Evolutionary conservation across 78 protist species (phyloP).

Genomic region (Cavenderia fasciculata): DNA sequence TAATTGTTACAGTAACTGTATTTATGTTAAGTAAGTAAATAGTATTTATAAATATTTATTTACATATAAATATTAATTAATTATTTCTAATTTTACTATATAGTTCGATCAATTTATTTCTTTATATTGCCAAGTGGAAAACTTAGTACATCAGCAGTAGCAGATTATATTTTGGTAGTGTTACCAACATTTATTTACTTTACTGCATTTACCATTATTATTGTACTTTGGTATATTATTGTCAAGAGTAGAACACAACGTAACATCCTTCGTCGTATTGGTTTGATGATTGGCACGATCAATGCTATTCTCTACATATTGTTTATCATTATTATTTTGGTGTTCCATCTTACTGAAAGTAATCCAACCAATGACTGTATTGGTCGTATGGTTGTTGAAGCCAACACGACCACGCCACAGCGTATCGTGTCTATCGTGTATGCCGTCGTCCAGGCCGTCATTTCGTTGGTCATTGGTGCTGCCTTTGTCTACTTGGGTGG

Average conservation of each 20-base stretch:
- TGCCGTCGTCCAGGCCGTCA: slow-evolving; percentile 45
- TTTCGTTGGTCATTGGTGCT: slow-evolving; percentile 30
- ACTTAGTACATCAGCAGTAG: slow-evolving; percentile 1
- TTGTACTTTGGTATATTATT: slow-evolving; percentile 36
- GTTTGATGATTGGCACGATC: neutral
- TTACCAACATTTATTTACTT: slow-evolving; percentile 57
- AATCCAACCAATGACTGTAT: neutral
- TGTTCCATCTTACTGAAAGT: slow-evolving; percentile 14
- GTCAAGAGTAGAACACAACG: neutral
- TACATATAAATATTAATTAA: no score
- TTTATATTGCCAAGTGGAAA: slow-evolving; percentile 39
- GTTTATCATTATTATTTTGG: slow-evolving; percentile 31
- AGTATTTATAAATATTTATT: no score
- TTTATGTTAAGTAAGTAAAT: no score
- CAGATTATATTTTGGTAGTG: slow-evolving; percentile 38
- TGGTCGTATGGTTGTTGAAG: slow-evolving; percentile 7
- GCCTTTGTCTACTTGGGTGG: slow-evolving; percentile 48
- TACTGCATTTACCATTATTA: slow-evolving; percentile 33
- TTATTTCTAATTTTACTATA: no score
- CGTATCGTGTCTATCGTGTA: slow-evolving; percentile 14
- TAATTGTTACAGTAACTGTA: neutral
- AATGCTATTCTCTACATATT: slow-evolving; percentile 12
- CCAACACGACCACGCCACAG: slow-evolving; percentile 15
- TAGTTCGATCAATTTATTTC: slow-evolving; percentile 29
- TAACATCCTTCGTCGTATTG: neutral